phyloP scores from a whole-genome alignment of 2,329 filamentous ascomycete genomes.

The Neonectria neomacrospora region DNA sequence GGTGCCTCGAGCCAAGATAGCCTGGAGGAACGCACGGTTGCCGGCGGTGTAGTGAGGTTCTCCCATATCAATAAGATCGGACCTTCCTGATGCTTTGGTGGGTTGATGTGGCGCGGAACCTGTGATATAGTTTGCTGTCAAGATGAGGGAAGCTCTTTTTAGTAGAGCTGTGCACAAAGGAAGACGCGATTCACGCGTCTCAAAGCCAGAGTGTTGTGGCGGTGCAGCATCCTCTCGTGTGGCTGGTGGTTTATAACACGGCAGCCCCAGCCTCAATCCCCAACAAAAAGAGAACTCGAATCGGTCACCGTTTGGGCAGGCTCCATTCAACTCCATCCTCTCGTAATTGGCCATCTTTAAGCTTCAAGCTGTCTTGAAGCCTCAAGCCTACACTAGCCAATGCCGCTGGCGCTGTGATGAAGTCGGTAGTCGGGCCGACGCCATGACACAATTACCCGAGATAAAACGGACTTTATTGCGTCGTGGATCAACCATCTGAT shows the following conservation, averaged over 20 bases:
- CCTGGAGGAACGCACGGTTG: constrained; percentile 91
- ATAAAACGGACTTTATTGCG: constrained; percentile 16
- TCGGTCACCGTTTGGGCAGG: constrained; percentile 9
- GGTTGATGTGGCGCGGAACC: background rate
- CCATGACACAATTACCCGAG: constrained; percentile 16
- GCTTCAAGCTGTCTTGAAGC: background rate
- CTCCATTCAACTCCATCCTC: background rate
- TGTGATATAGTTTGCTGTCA: background rate
- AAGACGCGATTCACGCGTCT: constrained; percentile 37
- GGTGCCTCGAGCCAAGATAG: constrained; percentile 80
- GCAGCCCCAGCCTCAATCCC: too few relatives aligned
- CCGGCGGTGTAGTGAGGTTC: constrained; percentile 63
- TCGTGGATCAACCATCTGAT: background rate
- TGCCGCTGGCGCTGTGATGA: background rate
- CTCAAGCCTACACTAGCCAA: constrained; percentile 1
- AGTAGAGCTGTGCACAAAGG: constrained; percentile 8
- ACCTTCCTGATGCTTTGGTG: constrained; percentile 38
- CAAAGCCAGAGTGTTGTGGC: constrained; percentile 24
- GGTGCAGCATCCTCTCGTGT: constrained; percentile 12
- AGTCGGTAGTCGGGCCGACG: constrained; percentile 13
- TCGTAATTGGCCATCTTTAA: constrained; percentile 9
- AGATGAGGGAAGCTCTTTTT: constrained; percentile 3
- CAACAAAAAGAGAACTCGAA: background rate
- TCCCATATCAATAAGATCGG: constrained; percentile 34
- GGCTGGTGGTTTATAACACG: constrained; percentile 14